A percentile compares a stretch with the other conserved stretches of the same genome.
These are phyloP conservation scores for Phytophthora sansomeana DNA, from an alignment of 352 stramenopile genomes.

Conservation along the genomic window DNA sequence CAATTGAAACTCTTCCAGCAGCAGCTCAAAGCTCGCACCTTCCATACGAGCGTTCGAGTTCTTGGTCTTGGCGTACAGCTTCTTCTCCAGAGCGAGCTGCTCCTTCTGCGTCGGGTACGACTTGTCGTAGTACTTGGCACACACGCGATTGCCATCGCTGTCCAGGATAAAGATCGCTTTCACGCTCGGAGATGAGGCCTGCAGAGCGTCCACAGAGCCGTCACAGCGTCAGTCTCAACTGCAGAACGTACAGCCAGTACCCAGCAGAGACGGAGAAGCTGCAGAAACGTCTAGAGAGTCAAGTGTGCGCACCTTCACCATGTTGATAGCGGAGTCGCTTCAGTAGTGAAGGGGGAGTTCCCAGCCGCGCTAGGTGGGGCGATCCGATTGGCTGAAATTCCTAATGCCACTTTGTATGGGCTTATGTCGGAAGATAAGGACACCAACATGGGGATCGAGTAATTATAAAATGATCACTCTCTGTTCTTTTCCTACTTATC, in stretches of 20 bases:
- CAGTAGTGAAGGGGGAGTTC: slow-evolving; percentile 21
- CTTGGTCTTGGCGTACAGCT: slow-evolving; percentile 92
- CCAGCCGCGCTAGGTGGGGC: slow-evolving; percentile 49
- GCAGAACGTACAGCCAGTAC: neutral
- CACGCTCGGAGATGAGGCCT: slow-evolving; percentile 79
- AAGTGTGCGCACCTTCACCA: slow-evolving; percentile 64
- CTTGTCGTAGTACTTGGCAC: slow-evolving; percentile 94
- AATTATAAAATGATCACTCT: slow-evolving; percentile 43
- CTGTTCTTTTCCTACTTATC: slow-evolving; percentile 29
- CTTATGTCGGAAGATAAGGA: neutral
- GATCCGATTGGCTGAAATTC: slow-evolving; percentile 61
- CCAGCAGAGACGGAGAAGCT: neutral
- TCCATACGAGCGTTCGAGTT: slow-evolving; percentile 87
- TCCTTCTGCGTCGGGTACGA: slow-evolving; percentile 88
- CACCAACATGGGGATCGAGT: slow-evolving; percentile 4
- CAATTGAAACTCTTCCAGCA: neutral
- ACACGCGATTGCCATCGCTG: slow-evolving; percentile 90
- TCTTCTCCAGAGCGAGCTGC: slow-evolving; percentile 90
- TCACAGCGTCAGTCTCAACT: slow-evolving; percentile 8
- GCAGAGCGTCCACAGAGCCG: slow-evolving; percentile 14
- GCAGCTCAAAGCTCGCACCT: slow-evolving; percentile 43
- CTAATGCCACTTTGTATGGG: neutral
- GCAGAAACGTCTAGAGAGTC: slow-evolving; percentile 2
- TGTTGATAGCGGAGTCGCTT: slow-evolving; percentile 32
- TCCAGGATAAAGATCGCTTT: slow-evolving; percentile 91